Evolutionary conservation across 1,284 basidiomycete species (phyloP).

Genomic region (Bjerkandera adusta): DNA sequence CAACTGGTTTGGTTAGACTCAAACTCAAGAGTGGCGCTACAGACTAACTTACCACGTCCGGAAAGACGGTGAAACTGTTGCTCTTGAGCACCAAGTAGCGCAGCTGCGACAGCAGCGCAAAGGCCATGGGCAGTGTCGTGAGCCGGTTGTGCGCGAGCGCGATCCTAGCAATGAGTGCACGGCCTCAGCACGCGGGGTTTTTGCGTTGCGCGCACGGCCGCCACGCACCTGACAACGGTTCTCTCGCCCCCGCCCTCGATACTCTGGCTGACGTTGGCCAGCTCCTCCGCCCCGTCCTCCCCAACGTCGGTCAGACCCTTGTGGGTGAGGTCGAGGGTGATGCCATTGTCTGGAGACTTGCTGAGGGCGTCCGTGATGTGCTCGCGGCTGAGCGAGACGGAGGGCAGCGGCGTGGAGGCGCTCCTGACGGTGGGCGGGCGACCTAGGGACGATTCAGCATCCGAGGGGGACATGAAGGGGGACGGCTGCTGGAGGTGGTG

Average conservation of each 20-base stretch:
- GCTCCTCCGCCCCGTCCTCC: constrained; percentile 69
- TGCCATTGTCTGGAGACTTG: constrained; percentile 73
- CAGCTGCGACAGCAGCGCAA: constrained; percentile 74
- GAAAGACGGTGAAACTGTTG: constrained; percentile 84
- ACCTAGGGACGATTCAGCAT: constrained; percentile 14
- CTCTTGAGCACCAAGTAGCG: constrained; percentile 93
- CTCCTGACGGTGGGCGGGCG: constrained; percentile 15
- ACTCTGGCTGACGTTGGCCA: constrained; percentile 60
- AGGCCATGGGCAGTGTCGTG: constrained; percentile 76
- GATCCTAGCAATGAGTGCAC: constrained; percentile 45
- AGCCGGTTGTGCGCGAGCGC: constrained; percentile 88
- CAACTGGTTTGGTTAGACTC: constrained; percentile 48
- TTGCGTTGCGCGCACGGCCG: constrained; percentile 1
- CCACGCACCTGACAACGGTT: constrained; percentile 10
- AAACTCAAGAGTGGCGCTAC: neutral
- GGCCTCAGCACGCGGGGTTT: constrained; percentile 1
- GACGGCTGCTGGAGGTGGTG: constrained; percentile 1
- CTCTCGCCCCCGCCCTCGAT: constrained; percentile 41
- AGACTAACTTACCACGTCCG: constrained; percentile 70
- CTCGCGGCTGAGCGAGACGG: constrained; percentile 46
- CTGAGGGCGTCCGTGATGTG: constrained; percentile 67
- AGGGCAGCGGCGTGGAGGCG: constrained; percentile 27
- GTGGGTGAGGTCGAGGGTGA: constrained; percentile 81
- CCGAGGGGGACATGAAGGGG: constrained; percentile 14
- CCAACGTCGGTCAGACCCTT: constrained; percentile 75